Evolutionary conservation across 192 early-diverging fungal species (phyloP).

Genomic region (Linnemannia hyalina): DNA sequence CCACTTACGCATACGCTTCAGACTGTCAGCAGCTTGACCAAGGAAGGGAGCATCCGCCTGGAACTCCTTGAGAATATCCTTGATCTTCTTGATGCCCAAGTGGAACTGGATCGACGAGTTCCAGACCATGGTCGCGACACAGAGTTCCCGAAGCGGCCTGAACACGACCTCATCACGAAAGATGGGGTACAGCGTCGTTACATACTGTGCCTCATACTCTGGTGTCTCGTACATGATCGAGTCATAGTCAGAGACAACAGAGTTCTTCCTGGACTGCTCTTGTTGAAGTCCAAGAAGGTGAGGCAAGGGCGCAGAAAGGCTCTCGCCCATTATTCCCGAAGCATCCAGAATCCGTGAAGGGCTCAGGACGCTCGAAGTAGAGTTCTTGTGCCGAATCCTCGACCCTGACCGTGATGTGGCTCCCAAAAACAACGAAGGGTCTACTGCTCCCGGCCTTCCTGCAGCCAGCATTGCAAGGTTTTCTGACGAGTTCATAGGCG

Average conservation of each 20-base stretch:
- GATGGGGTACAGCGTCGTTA: conserved; percentile 48
- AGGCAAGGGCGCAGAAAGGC: conserved; percentile 24
- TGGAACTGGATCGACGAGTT: conserved; percentile 55
- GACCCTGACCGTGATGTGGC: conserved; percentile 29
- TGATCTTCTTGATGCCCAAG: conserved; percentile 47
- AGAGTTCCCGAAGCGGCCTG: conserved; percentile 47
- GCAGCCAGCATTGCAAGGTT: conserved; percentile 44
- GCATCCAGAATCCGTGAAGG: conserved; percentile 34
- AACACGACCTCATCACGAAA: conserved; percentile 53
- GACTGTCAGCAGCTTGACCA: conserved; percentile 27
- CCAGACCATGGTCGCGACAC: conserved; percentile 54
- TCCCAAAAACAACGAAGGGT: conserved; percentile 44
- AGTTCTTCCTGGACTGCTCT: conserved; percentile 50
- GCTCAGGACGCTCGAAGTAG: conserved; percentile 30
- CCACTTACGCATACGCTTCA: conserved; percentile 43
- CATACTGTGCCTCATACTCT: conserved; percentile 53
- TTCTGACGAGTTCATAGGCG: conserved; percentile 51
- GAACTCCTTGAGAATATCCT: conserved; percentile 49
- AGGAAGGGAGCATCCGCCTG: conserved; percentile 36
- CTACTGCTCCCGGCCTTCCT: conserved; percentile 21
- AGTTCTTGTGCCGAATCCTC: conserved; percentile 42
- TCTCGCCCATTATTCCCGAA: conserved; percentile 12
- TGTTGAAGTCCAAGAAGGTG: conserved; percentile 38
- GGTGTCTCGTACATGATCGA: conserved; percentile 39
- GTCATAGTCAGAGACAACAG: conserved; percentile 51